Conservation (phyloP, 129 eudicot species). For the Logfia minima region DNA sequence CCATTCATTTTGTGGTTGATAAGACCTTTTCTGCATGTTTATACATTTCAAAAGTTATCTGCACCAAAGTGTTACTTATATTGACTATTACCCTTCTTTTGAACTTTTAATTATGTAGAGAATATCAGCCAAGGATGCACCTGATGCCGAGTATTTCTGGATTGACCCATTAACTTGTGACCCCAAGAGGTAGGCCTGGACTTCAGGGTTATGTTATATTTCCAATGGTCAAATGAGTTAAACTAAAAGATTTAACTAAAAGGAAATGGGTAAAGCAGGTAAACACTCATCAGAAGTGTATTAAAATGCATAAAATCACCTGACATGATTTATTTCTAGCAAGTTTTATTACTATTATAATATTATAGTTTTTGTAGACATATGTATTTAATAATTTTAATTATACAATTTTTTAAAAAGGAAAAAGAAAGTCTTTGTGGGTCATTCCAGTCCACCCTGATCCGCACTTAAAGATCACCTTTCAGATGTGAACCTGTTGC, state of each 20-base stretch:
- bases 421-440: too few relatives aligned
- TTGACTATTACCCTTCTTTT: constrained; percentile 6
- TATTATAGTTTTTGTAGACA: background rate
- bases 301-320: background rate
- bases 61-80: constrained; percentile 14
- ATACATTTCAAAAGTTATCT: constrained; percentile 10
- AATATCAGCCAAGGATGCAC: constrained; percentile 93
- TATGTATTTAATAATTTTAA: background rate
- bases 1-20: background rate
- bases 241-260: background rate
- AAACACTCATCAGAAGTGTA: background rate
- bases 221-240: background rate
- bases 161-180: constrained; percentile 94
- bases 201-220: background rate
- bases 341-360: background rate
- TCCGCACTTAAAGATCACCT: background rate
- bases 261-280: background rate
- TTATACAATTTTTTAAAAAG: too few relatives aligned
- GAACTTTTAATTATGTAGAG: constrained; percentile 48
- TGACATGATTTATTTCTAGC: background rate
- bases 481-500: background rate
- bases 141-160: constrained; percentile 98
- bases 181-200: constrained; percentile 68
- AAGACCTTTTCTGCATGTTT: background rate
- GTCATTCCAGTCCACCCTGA: background rate